Evolutionary conservation across 208 protist species (phyloP).

Genomic region (Acanthamoeba sp.): DNA sequence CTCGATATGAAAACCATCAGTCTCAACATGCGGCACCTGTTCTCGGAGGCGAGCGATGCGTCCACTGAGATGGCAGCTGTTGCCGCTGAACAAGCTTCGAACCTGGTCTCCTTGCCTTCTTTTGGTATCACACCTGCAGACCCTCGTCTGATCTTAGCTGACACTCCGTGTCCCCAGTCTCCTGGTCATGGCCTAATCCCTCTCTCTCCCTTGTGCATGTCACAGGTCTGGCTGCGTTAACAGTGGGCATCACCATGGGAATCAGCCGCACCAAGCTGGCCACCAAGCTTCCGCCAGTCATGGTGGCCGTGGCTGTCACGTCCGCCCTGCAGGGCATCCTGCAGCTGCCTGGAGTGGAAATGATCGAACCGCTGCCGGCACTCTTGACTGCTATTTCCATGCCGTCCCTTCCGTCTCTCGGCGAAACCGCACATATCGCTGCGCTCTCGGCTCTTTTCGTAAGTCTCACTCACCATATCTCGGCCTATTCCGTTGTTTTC

Average conservation of each 20-base stretch:
- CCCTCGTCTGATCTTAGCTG: too few relatives aligned
- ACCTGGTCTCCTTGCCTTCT: slow-evolving; percentile 6
- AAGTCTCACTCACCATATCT: background rate
- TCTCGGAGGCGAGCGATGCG: background rate
- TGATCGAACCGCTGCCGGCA: slow-evolving; percentile 31
- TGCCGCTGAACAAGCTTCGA: background rate
- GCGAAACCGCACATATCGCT: background rate
- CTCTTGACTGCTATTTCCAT: background rate
- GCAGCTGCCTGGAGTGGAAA: slow-evolving; percentile 15
- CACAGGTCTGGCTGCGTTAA: background rate
- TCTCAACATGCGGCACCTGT: background rate
- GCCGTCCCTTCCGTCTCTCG: background rate
- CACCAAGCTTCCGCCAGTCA: background rate
- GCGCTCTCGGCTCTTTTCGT: slow-evolving; percentile 10
- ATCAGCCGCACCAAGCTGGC: slow-evolving; percentile 5
- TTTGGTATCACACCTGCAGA: background rate
- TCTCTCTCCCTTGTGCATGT: background rate
- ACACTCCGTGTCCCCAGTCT: too few relatives aligned
- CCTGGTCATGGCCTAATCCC: background rate
- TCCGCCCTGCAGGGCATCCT: background rate
- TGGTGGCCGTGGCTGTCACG: slow-evolving; percentile 24
- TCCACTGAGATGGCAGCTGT: background rate
- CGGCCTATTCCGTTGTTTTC: too few relatives aligned
- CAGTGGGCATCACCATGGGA: background rate
- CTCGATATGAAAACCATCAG: background rate